Base-by-base conservation (phyloP, 75 land plant genomes). In the Larix kaempferi region DNA sequence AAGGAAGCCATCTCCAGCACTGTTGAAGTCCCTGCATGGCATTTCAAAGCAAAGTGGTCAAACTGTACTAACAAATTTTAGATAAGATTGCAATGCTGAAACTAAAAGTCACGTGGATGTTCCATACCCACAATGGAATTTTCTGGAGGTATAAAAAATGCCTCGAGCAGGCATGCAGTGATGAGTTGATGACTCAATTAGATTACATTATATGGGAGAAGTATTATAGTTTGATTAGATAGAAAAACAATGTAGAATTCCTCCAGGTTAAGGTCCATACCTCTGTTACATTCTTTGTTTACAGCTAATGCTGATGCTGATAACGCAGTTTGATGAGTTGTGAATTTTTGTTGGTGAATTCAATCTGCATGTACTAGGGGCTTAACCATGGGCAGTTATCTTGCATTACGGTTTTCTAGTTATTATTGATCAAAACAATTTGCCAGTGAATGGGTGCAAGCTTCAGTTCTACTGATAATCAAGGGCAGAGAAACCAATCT, bases 1-100 rank as follows among this genome's bases (percentile, higher is more conserved):
- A 6, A 80, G 91, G 71, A 88, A 76, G 78, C 95, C 95, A 57
- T 92, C 95, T 17, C 60, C 82, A 39, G 77, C 82, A 52, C 78
- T 82, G 25, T 81, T 92, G 49, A 90, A 82, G 71, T 78, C 92
- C 16, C 75, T 92, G 33, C 80, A 86, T n/a, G 37, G 80, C 14
- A 71, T 78, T 22, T 59, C 87, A 19, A 87, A 80, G 22, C 39
- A n/a, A 10, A 12, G 41, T 41, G 49, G 13, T 69, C 26, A 27
- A 62, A 12, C 35, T 69, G 21, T 69, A 21, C 54, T 3, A 0
- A 69, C 73, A 69, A 69, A 69, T 69, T 69, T 69, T 13, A 41
- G 35, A 35, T 65, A 35, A 65, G n/a, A 65, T 64, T 49, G 54
- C 54, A 49, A 49, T 49, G 54, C 7, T 35, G 19, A 41, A 29